Conservation (phyloP, 2,329 filamentous ascomycete genomes). For the Juglanconis sp. region DNA sequence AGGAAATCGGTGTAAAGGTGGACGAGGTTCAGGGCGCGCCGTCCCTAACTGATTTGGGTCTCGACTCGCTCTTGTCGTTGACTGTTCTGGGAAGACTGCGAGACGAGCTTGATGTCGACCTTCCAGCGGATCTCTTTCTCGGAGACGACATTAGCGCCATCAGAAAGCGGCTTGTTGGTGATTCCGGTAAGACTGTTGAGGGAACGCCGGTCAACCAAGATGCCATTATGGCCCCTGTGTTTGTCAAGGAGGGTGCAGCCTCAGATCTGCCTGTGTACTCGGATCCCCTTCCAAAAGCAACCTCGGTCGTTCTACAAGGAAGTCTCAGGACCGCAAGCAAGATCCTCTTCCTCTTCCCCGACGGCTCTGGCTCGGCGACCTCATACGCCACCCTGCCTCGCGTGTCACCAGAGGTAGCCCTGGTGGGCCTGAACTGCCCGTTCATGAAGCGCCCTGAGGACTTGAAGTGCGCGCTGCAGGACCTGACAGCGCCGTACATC, state of each 20-base stretch:
- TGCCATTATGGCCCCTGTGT: no score
- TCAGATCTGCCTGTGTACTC: no score
- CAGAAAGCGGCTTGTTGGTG: no score
- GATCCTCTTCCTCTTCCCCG: constrained; percentile 50
- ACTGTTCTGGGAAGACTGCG: constrained; percentile 54
- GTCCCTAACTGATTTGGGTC: constrained; percentile 54
- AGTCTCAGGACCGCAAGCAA: constrained; percentile 44
- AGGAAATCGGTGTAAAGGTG: constrained; percentile 51
- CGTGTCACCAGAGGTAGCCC: constrained; percentile 40
- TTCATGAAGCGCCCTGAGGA: constrained; percentile 67
- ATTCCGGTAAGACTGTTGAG: no score
- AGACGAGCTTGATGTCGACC: constrained; percentile 54
- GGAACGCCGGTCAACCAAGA: no score
- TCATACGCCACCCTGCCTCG: constrained; percentile 61
- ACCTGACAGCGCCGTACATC: constrained; percentile 61
- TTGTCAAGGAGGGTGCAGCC: no score
- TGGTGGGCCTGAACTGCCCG: constrained; percentile 62
- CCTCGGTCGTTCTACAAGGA: constrained; percentile 46
- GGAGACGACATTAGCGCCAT: no score
- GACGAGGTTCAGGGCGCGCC: constrained; percentile 55
- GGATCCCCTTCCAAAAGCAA: constrained; percentile 26
- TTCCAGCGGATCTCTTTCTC: constrained; percentile 23
- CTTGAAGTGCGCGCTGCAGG: constrained; percentile 62
- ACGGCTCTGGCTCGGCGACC: constrained; percentile 58
- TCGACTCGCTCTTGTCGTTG: constrained; percentile 58